Evolutionary conservation across 2,329 filamentous ascomycete genomes (phyloP).

Genomic region (Sclerotinia nivalis): DNA sequence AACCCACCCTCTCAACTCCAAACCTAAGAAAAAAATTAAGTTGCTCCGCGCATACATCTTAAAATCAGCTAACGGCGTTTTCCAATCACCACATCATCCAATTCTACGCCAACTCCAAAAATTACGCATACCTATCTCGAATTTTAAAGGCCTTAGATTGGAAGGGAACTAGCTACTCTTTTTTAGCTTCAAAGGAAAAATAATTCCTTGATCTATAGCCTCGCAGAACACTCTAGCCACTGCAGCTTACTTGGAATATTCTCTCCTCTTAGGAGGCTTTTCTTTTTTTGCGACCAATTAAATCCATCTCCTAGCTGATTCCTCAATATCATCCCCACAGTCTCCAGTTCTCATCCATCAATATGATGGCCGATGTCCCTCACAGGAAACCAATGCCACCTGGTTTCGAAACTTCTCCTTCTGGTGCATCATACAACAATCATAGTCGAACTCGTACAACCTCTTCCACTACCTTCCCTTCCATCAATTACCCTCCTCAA

Average conservation of each 20-base stretch:
- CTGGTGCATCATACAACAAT: constrained; percentile 28
- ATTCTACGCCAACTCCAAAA: not conserved
- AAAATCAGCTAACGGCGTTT: not conserved
- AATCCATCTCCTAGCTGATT: constrained; percentile 1
- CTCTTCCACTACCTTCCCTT: constrained; percentile 41
- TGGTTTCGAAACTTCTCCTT: constrained; percentile 32
- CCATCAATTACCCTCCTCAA: constrained; percentile 29
- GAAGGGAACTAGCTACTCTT: not conserved
- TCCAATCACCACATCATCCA: not conserved
- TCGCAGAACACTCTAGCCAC: constrained; percentile 16
- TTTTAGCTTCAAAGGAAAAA: not conserved
- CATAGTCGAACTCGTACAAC: constrained; percentile 45
- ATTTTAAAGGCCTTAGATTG: not conserved
- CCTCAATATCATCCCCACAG: constrained; percentile 10
- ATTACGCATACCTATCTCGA: constrained; percentile 5
- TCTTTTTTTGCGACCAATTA: constrained; percentile 18
- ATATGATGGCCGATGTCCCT: constrained; percentile 39
- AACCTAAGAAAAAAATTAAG: not conserved
- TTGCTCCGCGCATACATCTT: not conserved
- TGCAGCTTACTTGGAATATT: constrained; percentile 20
- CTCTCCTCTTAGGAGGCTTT: constrained; percentile 9
- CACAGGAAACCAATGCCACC: constrained; percentile 39
- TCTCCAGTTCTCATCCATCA: constrained; percentile 10
- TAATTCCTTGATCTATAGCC: constrained; percentile 11
- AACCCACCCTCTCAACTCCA: not conserved